Base-by-base conservation (phyloP, 2,329 filamentous ascomycete species). In the Aspergillus sp. region DNA sequence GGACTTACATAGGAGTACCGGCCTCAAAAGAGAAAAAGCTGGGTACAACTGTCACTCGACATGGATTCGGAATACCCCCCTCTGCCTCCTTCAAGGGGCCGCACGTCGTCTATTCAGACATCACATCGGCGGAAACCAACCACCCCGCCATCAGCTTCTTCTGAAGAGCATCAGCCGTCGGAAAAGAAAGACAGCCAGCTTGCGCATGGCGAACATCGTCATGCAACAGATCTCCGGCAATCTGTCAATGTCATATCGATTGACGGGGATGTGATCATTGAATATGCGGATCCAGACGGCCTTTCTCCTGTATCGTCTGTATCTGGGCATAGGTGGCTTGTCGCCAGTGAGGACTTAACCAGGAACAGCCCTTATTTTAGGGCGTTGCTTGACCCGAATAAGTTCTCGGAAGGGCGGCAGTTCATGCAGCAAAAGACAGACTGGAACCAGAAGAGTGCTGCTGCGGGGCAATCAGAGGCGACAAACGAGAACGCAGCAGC, bases 401-500 rank as follows among this genome's bases (percentile, higher is more conserved):
- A 72, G 45, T 72, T 73, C 45, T 58, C 58, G 2, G 70, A 72
- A 49, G 69, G 70, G 4, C 60, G 59, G 42, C 42, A 55, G 3
- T 56, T 72, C 48, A 53, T 57, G 44, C 54, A 60, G 27, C 59
- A 62, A 29, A 56, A 63, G 50, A 41, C 56, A 50, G 45, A 46
- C 5, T 48, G 47, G 38, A 44, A 42, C 34, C 19, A 6, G 7
- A 9, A 26, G 19, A 39, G 6, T 28, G 36, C 36, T 28, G 36
- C 10, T 12, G n/a, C 36, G 9, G 36, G 12, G 4, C 7, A 19
- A 10, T 19, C 36, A 39, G 19, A 5, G 8, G 26, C 34, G 5
- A 39, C 12, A 26, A 7, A 28, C 3, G 36, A 26, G 27, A 26
- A 39, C 6, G 34, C n/a, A 36, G 10, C 34, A 36, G 34, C 19